Percentiles rank a stretch among this genome's conserved stretches.
phyloP scores from a whole-genome alignment of 805 yeast genomes.

The Kuraishia floccosa region DNA sequence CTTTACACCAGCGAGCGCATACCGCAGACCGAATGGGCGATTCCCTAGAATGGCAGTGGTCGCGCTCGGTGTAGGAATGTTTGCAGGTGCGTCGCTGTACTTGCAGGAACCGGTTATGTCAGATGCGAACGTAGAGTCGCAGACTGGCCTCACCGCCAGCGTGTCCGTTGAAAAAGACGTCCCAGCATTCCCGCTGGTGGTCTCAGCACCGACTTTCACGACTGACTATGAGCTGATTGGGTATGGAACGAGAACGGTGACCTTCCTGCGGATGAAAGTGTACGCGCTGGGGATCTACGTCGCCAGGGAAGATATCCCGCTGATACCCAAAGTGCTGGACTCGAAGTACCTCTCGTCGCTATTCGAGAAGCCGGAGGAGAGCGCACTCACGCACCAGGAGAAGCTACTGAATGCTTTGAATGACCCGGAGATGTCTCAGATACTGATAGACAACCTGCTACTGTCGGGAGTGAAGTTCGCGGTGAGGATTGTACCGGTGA shows the following conservation, averaged over 20 bases:
- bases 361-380: conserved; percentile 8
- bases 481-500: conserved; percentile 72
- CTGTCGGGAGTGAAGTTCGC: conserved; percentile 49
- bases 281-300: conserved; percentile 81
- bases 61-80: no score
- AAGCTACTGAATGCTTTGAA: conserved; percentile 31
- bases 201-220: conserved; percentile 8
- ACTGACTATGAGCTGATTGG: conserved; percentile 51
- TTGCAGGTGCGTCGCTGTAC: no score
- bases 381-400: conserved; percentile 21
- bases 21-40: no score
- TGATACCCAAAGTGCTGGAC: conserved; percentile 28
- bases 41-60: no score
- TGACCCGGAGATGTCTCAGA: conserved; percentile 39
- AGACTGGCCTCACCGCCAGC: not conserved
- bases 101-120: not conserved
- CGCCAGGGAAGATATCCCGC: conserved; percentile 41
- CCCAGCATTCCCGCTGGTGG: conserved; percentile 14
- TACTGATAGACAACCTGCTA: conserved; percentile 44
- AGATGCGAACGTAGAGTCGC: not conserved
- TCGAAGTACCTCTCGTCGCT: conserved; percentile 26
- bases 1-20: no score
- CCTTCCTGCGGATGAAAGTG: conserved; percentile 73
- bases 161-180: conserved; percentile 15
- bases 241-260: conserved; percentile 72